Conservation (phyloP, 768 basidiomycete species). For the Leucocoprinus leucothites region DNA sequence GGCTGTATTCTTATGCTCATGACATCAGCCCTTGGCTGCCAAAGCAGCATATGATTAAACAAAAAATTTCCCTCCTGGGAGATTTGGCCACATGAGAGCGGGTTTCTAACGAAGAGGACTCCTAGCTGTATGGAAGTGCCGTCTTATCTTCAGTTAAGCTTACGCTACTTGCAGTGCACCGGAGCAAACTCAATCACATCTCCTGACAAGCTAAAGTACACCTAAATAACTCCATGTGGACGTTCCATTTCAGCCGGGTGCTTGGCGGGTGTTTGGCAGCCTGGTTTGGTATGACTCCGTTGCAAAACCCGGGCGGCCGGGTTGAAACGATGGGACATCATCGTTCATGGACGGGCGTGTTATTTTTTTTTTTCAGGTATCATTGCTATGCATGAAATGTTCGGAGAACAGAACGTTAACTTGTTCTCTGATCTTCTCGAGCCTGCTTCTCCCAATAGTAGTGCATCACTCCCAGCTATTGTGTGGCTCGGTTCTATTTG, state of each 20-base stretch:
- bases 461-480: not conserved
- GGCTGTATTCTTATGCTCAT: too few relatives aligned
- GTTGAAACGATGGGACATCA: not conserved
- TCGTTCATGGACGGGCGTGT: not conserved
- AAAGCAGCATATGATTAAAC: too few relatives aligned
- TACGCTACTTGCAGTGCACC: too few relatives aligned
- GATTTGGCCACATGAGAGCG: too few relatives aligned
- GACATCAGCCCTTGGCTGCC: too few relatives aligned
- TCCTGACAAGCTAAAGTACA: not conserved
- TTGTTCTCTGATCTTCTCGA: slow-evolving; percentile 7
- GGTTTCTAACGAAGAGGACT: not conserved
- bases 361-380: not conserved
- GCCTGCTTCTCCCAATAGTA: not conserved
- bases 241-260: not conserved
- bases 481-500: not conserved
- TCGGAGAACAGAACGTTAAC: slow-evolving; percentile 7
- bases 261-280: not conserved
- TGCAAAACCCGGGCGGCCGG: not conserved
- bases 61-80: too few relatives aligned
- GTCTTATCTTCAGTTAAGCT: not conserved
- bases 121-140: not conserved
- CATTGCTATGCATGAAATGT: not conserved
- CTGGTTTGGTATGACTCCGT: slow-evolving; percentile 1
- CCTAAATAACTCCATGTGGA: slow-evolving; percentile 1
- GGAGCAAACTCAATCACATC: slow-evolving; percentile 7